Evolutionary conservation across 1,139 yeast genomes (phyloP), one percentile per base, ranked within the genome.

Genomic region (Hemisphaericaspora subhashii): DNA sequence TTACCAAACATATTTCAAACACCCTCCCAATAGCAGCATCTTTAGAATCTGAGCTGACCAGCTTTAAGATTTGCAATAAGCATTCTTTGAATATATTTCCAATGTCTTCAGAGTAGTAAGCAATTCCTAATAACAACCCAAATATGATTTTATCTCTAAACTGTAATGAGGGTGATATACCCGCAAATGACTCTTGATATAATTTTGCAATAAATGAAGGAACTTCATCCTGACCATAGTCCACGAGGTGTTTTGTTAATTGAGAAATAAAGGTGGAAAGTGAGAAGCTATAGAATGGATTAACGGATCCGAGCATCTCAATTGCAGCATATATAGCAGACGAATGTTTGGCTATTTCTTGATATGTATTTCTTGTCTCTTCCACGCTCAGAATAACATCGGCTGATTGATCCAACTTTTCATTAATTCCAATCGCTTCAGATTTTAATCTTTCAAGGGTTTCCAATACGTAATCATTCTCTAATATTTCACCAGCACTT

Each of bases 401-500:
- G 3, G 68, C 68, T 0, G 89, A 75, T 42, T 81, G 83, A 3
- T 51, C 51, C 41, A 85, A 70, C 53, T 83, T 83, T 3, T 46
- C 45, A 37, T 76, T 76, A 13, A 87, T 72, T 10, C 74, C 74
- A 1, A 52, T 54, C 0, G 95, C 71, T 47, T 88, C 92, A 1
- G 56, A 50, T 54, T 90, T 90, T 38, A 90, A 63, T 1, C 54
- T 58, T 51, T 86, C 94, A 38, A 90, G 64, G 1, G 84, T 77
- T 6, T 69, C 64, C 17, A 86, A 59, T 3, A 89, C 64, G 0
- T 61, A 66, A 40, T 81, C 82, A 55, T 84, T 81, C 11, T 88
- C 95, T 33, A 90, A 65, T 27, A 90, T 72, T 41, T 75, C 78
- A 0, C 86, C 86, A 16, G 72, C 66, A 0, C 85, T 65, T 5